Percentiles rank a stretch among this genome's conserved stretches.
These are phyloP conservation scores for Fomitopsis betulina DNA, from an alignment of 1,284 basidiomycete species.

Conservation along the genomic window DNA sequence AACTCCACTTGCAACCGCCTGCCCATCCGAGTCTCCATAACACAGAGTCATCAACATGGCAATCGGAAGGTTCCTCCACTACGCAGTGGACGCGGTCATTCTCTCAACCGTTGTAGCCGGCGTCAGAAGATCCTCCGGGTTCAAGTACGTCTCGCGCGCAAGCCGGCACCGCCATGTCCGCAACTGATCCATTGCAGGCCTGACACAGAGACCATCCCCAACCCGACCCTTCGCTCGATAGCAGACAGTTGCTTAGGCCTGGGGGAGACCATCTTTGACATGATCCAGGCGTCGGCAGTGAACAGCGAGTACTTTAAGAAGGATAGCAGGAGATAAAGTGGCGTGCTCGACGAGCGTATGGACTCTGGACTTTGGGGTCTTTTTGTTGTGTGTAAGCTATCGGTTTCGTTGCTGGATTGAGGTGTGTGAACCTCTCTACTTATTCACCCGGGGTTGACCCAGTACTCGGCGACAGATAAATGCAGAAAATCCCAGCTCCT, in stretches of 20 bases:
- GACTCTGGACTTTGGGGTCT: neutral
- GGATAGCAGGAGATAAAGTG: slow-evolving; percentile 27
- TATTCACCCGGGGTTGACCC: neutral
- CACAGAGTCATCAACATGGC: slow-evolving; percentile 1
- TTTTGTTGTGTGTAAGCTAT: neutral
- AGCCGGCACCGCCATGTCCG: neutral
- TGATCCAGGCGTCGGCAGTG: slow-evolving; percentile 75
- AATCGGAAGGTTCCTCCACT: slow-evolving; percentile 82
- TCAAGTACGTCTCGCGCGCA: slow-evolving; percentile 54
- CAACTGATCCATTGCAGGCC: slow-evolving; percentile 40
- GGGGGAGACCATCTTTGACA: slow-evolving; percentile 87
- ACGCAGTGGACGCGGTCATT: slow-evolving; percentile 80
- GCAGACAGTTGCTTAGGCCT: slow-evolving; percentile 82
- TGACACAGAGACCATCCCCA: slow-evolving; percentile 64
- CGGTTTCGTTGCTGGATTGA: neutral
- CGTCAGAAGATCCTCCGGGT: slow-evolving; percentile 86
- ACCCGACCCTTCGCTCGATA: slow-evolving; percentile 70
- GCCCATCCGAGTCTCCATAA: neutral
- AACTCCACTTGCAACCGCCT: neutral
- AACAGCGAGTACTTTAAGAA: slow-evolving; percentile 78
- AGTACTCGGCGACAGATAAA: neutral
- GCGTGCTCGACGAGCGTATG: neutral
- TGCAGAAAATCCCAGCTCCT: no score
- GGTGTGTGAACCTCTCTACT: neutral
- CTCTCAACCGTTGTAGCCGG: slow-evolving; percentile 90